These are phyloP conservation scores for Fusarium pseudoanthophilum DNA, from an alignment of 2,329 filamentous ascomycete genomes.

Conservation along the genomic window DNA sequence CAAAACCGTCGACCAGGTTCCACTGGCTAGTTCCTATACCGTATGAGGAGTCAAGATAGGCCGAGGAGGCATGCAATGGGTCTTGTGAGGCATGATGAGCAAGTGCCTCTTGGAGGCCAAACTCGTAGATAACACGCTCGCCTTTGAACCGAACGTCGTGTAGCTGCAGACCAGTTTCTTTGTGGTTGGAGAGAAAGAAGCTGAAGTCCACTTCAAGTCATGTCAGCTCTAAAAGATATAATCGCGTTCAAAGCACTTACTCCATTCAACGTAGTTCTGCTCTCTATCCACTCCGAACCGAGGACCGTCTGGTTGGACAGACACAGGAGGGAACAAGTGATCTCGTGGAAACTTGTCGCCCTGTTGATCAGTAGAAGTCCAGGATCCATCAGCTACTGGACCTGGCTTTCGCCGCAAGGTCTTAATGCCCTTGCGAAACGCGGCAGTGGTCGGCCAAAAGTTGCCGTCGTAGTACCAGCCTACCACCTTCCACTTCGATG, in stretches of 20 bases:
- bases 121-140: slow-evolving; percentile 65
- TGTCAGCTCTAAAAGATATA: background rate
- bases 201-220: slow-evolving; percentile 48
- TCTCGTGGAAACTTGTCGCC: slow-evolving; percentile 7
- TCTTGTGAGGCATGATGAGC: slow-evolving; percentile 63
- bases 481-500: slow-evolving; percentile 60
- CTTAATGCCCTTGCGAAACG: background rate
- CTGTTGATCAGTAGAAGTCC: slow-evolving; percentile 24
- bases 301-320: slow-evolving; percentile 18
- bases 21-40: slow-evolving; percentile 60
- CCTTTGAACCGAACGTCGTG: slow-evolving; percentile 65
- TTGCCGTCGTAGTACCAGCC: slow-evolving; percentile 66
- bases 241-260: background rate
- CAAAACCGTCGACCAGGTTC: slow-evolving; percentile 59
- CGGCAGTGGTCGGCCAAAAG: slow-evolving; percentile 62
- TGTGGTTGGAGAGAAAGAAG: slow-evolving; percentile 63
- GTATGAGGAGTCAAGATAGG: slow-evolving; percentile 60
- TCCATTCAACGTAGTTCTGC: slow-evolving; percentile 30
- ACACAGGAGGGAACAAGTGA: slow-evolving; percentile 4
- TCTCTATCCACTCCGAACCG: slow-evolving; percentile 21
- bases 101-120: slow-evolving; percentile 65
- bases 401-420: background rate
- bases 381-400: slow-evolving; percentile 12
- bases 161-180: slow-evolving; percentile 60
- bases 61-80: slow-evolving; percentile 56